Percentiles rank a stretch among this genome's conserved stretches.
Conservation (phyloP, 495 filamentous ascomycete species). For the Neurospora tetrasperma region DNA sequence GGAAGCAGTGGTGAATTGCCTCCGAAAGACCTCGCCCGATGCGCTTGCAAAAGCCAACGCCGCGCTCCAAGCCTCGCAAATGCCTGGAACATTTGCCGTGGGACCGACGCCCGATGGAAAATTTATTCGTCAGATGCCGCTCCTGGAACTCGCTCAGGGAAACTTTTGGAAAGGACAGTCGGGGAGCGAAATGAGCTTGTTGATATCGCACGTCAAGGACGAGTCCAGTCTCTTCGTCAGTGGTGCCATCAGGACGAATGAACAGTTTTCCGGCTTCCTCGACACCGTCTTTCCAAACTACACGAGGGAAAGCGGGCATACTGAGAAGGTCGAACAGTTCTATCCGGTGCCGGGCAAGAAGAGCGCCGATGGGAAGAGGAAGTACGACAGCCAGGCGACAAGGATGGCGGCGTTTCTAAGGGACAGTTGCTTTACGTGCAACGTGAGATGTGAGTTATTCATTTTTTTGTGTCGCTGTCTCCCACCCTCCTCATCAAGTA, state of each 20-base stretch:
- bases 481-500: background rate
- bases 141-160: constrained; percentile 33
- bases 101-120: constrained; percentile 37
- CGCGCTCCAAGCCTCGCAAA: constrained; percentile 20
- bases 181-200: constrained; percentile 7
- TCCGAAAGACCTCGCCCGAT: constrained; percentile 26
- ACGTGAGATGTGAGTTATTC: constrained; percentile 22
- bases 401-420: constrained; percentile 23
- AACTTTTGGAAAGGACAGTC: constrained; percentile 34
- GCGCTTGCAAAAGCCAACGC: constrained; percentile 33
- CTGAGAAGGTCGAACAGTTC: constrained; percentile 21
- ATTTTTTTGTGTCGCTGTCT: background rate
- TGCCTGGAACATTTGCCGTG: constrained; percentile 32
- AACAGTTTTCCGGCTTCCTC: constrained; percentile 41
- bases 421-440: constrained; percentile 30
- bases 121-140: constrained; percentile 35
- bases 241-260: constrained; percentile 39
- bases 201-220: constrained; percentile 32
- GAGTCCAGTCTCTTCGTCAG: constrained; percentile 30
- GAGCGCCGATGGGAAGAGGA: background rate
- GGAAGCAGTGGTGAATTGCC: constrained; percentile 16
- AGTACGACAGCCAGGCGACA: constrained; percentile 23
- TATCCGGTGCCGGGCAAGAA: constrained; percentile 20
- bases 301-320: constrained; percentile 22
- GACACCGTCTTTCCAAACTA: constrained; percentile 32